Evolutionary conservation across 2,329 filamentous ascomycete genomes (phyloP), one percentile per base, ranked within the genome.

Genomic region (Ceratocystis cacaofunesta): DNA sequence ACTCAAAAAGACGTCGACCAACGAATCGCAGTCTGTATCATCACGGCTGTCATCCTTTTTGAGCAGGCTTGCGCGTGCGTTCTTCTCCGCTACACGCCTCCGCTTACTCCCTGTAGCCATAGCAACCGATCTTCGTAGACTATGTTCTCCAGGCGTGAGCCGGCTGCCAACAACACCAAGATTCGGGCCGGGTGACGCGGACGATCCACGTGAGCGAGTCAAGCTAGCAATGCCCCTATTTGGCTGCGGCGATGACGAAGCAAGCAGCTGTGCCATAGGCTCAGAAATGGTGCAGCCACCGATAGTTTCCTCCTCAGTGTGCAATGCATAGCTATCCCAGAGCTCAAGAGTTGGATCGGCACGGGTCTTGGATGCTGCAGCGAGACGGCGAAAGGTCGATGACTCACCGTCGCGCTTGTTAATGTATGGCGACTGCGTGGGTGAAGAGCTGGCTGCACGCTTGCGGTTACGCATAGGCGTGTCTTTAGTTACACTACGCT

Each of bases 381-480:
- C 66, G 28, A 67, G 60, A 6, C 64, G 64, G 19, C 66, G 66
- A 48, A 67, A 67, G 5, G 66, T 67, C 8, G 66, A 44, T 5
- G 66, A 67, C 41, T 67, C 66, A 6, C 63, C 66, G 25, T 63
- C 60, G 28, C 55, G 25, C 44, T 44, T 67, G 28, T 52, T 67
- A 6, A 57, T 46, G 30, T 67, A 67, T 30, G 89, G 87, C 1
- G 88, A 91, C 4, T 85, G 85, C 1, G 80, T 75, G 0, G 88
- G 88, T 0, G 89, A 91, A 12, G 88, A 90, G 75, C 87, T 91
- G 69, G 84, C 82, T 17, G 86, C 84, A 65, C 89, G 82, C 73
- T 91, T 92, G 69, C 63, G 63, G 79, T 82, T 68, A 78, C 78
- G 70, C 75, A 78, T 68, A 78, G 81, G 69, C 71, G 76, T 75